These are phyloP conservation scores for Metschnikowia amazonensis DNA, from an alignment of 805 yeast genomes.

Conservation along the genomic window DNA sequence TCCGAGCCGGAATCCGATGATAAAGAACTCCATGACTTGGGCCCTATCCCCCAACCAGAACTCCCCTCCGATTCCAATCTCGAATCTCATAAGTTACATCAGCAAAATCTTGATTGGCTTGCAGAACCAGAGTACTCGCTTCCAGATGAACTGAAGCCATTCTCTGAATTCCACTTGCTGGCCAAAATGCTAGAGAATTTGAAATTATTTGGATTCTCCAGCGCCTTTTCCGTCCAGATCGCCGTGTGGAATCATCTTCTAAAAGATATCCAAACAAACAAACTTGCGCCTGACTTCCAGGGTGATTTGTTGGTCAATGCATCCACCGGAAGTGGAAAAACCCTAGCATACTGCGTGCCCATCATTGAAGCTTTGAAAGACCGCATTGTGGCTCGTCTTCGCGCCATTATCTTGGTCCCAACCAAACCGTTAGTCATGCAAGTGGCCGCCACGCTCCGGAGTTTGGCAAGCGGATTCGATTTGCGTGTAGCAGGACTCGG, in stretches of 20 bases:
- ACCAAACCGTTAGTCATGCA: constrained; percentile 85
- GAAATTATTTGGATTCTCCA: constrained; percentile 38
- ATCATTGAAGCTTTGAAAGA: constrained; percentile 62
- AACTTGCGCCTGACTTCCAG: constrained; percentile 46
- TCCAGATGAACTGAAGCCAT: constrained; percentile 45
- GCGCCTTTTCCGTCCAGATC: constrained; percentile 77
- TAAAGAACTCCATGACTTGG: constrained; percentile 36
- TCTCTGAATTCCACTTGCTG: constrained; percentile 46
- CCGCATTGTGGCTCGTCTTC: constrained; percentile 64
- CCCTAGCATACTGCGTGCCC: constrained; percentile 84
- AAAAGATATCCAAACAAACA: constrained; percentile 38
- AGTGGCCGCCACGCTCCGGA: constrained; percentile 62
- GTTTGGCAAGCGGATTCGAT: constrained; percentile 62
- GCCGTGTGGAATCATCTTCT: constrained; percentile 57
- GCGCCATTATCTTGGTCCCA: constrained; percentile 83
- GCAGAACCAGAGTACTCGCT: constrained; percentile 57
- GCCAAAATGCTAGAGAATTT: constrained; percentile 46
- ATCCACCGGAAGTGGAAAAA: constrained; percentile 94
- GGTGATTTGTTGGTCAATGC: constrained; percentile 90
- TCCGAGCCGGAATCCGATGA: constrained; percentile 19
- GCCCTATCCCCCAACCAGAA: constrained; percentile 83
- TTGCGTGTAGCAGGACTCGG: constrained; percentile 59
- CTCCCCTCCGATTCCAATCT: constrained; percentile 52
- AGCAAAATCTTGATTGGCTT: constrained; percentile 57
- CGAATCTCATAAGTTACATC: constrained; percentile 22